Conservation (phyloP, 1,139 yeast genomes). For the Taphrina communis region DNA sequence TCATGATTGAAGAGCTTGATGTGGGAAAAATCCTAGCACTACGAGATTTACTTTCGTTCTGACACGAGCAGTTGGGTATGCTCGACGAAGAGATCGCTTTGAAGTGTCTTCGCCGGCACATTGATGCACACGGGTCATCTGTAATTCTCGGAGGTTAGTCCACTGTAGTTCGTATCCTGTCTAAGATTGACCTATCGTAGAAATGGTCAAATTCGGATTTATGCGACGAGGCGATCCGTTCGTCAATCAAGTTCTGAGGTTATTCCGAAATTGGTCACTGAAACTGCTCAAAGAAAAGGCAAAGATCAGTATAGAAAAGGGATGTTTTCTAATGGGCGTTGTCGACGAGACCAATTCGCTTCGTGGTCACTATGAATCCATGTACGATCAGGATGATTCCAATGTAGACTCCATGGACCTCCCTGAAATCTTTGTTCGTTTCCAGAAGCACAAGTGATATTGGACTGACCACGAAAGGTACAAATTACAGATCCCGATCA, state of each 20-base stretch:
- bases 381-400: conserved; percentile 26
- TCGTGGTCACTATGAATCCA: conserved; percentile 38
- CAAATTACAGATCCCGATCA: conserved; percentile 13
- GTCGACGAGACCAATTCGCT: conserved; percentile 41
- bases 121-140: conserved; percentile 36
- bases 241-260: conserved; percentile 32
- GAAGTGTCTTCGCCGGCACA: conserved; percentile 17
- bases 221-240: conserved; percentile 38
- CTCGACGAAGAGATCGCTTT: conserved; percentile 21
- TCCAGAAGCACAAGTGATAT: not conserved
- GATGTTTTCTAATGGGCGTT: conserved; percentile 42
- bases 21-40: not conserved
- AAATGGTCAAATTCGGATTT: conserved; percentile 31
- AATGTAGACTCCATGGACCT: conserved; percentile 21
- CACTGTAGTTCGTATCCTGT: too few species aligned
- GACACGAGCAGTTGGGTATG: conserved; percentile 18
- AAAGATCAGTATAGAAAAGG: conserved; percentile 36
- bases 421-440: conserved; percentile 40
- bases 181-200: not conserved
- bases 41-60: not conserved
- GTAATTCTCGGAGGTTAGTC: conserved; percentile 9
- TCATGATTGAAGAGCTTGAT: conserved; percentile 29
- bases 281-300: conserved; percentile 42
- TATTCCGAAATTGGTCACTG: conserved; percentile 40
- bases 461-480: conserved; percentile 5